Percentiles rank a stretch among this genome's conserved stretches.
Conservation (phyloP, 345 rosid species). For the Gossypium thurberi region DNA sequence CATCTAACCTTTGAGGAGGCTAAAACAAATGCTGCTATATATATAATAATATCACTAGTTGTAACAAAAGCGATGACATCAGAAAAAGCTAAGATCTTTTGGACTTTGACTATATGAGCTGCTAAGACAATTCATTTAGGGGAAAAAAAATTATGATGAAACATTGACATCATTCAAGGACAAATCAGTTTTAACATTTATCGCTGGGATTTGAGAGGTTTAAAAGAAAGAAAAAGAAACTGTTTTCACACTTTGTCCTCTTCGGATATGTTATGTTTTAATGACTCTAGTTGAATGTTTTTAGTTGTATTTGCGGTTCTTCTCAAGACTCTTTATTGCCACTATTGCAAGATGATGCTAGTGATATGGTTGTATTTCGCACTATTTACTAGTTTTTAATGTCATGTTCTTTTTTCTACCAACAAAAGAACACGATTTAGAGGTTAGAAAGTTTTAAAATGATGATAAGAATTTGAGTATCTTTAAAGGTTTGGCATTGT, state of each 20-base stretch:
- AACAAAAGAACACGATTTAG: neutral
- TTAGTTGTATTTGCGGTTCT: too few species aligned
- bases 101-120: neutral
- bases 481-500: too few species aligned
- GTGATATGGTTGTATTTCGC: too few species aligned
- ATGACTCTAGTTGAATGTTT: too few species aligned
- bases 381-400: too few species aligned
- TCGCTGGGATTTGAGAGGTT: neutral
- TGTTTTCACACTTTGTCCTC: neutral
- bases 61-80: conserved; percentile 1
- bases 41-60: neutral
- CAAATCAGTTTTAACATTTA: neutral
- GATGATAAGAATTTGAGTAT: neutral
- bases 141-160: neutral
- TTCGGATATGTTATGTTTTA: too few species aligned
- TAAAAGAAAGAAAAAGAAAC: neutral
- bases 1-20: neutral
- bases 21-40: neutral
- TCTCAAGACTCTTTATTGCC: too few species aligned
- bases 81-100: neutral
- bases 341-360: too few species aligned
- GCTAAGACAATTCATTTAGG: neutral
- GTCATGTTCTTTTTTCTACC: too few species aligned
- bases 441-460: neutral
- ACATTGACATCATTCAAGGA: neutral